Percentiles rank a stretch among this genome's conserved stretches.
phyloP scores from a whole-genome alignment of 1,139 yeast genomes.

The Candida sanyaensis region DNA sequence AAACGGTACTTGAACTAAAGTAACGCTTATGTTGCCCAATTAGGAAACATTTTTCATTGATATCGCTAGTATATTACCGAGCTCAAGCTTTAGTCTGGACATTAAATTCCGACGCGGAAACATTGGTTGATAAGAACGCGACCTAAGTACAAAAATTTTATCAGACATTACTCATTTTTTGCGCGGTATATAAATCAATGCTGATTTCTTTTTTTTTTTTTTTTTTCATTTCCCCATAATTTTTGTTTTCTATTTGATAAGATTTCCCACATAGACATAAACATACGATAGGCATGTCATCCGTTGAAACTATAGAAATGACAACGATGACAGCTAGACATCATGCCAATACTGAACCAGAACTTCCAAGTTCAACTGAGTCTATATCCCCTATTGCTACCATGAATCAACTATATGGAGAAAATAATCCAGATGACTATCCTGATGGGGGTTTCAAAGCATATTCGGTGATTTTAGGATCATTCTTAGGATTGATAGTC shows the following conservation, averaged over 20 bases:
- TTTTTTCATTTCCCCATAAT: no score
- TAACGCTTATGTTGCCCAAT: no score
- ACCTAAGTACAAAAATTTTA: no score
- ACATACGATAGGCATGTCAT: background rate
- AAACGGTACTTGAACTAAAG: no score
- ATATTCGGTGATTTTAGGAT: slow-evolving; percentile 63
- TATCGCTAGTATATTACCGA: background rate
- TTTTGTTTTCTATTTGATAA: no score
- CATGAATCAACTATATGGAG: background rate
- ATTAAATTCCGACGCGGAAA: background rate
- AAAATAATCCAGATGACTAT: slow-evolving; percentile 22
- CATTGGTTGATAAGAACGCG: no score
- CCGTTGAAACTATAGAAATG: slow-evolving; percentile 5
- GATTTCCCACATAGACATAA: no score
- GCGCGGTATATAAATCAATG: no score
- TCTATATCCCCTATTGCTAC: background rate
- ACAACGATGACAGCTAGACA: slow-evolving; percentile 1
- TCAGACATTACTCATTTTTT: no score
- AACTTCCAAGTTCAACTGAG: background rate
- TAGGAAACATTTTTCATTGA: background rate
- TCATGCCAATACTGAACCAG: background rate
- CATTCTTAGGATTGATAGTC: slow-evolving; percentile 58
- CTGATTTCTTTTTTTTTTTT: no score
- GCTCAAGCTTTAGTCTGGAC: background rate
- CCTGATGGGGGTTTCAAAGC: slow-evolving; percentile 70